Conservation (phyloP, 495 filamentous ascomycete genomes). For the Sordaria brevicollis region DNA sequence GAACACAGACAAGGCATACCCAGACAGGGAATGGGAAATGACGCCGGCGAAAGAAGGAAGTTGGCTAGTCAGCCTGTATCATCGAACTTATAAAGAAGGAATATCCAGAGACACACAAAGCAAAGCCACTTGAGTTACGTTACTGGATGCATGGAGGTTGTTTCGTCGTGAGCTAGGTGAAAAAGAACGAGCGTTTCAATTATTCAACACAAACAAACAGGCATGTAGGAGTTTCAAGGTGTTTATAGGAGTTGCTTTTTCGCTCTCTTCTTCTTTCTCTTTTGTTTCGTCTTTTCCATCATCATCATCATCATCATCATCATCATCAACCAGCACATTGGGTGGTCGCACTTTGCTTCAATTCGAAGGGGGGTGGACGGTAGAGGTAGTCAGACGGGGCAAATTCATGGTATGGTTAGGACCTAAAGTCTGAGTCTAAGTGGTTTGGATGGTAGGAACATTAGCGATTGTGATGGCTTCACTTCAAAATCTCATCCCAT, state of each 20-base stretch:
- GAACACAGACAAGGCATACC: background rate
- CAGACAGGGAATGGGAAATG: background rate
- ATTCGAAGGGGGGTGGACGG: too few relatives aligned
- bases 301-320: too few relatives aligned
- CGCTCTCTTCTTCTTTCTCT: background rate
- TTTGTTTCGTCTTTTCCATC: background rate
- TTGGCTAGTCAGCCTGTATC: background rate
- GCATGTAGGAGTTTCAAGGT: background rate
- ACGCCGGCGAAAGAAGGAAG: background rate
- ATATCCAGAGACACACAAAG: background rate
- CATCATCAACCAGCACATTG: background rate
- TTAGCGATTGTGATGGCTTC: background rate
- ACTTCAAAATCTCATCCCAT: background rate
- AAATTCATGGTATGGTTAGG: background rate
- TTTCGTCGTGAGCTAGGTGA: background rate
- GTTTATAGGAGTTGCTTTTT: background rate
- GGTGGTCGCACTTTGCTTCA: background rate
- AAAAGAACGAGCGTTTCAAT: background rate
- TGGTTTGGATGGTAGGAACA: background rate
- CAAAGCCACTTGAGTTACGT: background rate
- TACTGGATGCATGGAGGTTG: background rate
- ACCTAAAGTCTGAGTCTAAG: too few relatives aligned
- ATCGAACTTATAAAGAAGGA: background rate
- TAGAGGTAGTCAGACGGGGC: background rate
- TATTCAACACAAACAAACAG: background rate